Evolutionary conservation across 2,329 filamentous ascomycete genomes (phyloP), one percentile per base, ranked within the genome.

Genomic region (Fusarium concolor): DNA sequence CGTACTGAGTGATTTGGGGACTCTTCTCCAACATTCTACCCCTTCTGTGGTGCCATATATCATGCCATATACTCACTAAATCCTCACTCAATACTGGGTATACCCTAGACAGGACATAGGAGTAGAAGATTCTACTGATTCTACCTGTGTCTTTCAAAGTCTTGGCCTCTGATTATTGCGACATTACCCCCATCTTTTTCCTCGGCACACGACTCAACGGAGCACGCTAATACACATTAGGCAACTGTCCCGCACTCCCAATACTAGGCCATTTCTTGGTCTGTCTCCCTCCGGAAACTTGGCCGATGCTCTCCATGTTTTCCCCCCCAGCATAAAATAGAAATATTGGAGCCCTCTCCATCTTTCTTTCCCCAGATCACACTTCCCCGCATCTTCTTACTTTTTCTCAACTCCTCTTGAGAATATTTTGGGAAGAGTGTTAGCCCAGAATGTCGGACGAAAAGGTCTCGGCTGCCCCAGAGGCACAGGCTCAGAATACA

Each of bases 21-120:
- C 22, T 6, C n/a, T 62, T 63, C 58, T 43, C 31, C 58, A 63
- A 63, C n/a, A 18, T 49, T 63, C n/a, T n/a, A n/a, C n/a, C n/a
- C n/a, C n/a, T n/a, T n/a, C 58, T 49, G 37, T 63, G 15, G 18
- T 33, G 6, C 24, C 15, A 4, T 42, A 11, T 18, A 24, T 5
- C 8, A 18, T 18, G 22, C 12, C 10, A 35, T 35, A 15, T 3
- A n/a, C 10, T 20, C 4, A 10, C 5, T 5, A 2, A 4, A n/a
- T 26, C 5, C 14, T n/a, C n/a, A n/a, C n/a, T n/a, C n/a, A n/a
- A n/a, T n/a, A 24, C 42, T 5, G 15, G 10, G 15, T 22, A 22
- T 6, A 7, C 0, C 22, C 22, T 24, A 9, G 8, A 26, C 2
- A 26, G 6, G 8, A 2, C 5, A 5, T 3, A 11, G 10, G 12